Conservation (phyloP, 768 basidiomycete species). For the Lactarius quietus region DNA sequence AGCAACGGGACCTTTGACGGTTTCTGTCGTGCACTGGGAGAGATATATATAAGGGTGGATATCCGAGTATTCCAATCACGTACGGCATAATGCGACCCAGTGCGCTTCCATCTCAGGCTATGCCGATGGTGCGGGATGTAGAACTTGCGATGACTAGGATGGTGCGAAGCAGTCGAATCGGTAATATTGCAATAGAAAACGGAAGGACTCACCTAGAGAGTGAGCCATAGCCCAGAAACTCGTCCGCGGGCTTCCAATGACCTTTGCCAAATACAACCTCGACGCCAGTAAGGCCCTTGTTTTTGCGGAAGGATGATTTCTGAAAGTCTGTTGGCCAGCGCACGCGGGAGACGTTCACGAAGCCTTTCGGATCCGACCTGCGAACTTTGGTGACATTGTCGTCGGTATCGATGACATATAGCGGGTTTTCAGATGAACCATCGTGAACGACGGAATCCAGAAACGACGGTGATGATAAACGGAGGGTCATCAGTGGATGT, state of each 20-base stretch:
- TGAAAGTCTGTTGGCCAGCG: slow-evolving; percentile 56
- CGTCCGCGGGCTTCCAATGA: slow-evolving; percentile 55
- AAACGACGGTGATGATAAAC: slow-evolving; percentile 62
- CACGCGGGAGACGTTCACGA: slow-evolving; percentile 55
- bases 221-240: slow-evolving; percentile 50
- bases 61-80: slow-evolving; percentile 22
- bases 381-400: slow-evolving; percentile 55
- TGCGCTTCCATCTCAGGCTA: slow-evolving; percentile 66
- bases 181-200: not conserved
- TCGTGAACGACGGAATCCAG: slow-evolving; percentile 62
- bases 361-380: slow-evolving; percentile 51
- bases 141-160: slow-evolving; percentile 53
- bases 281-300: slow-evolving; percentile 51
- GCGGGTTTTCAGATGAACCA: slow-evolving; percentile 43
- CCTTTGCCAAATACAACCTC: slow-evolving; percentile 56
- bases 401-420: slow-evolving; percentile 64
- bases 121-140: slow-evolving; percentile 61
- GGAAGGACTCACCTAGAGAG: slow-evolving; percentile 46
- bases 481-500: slow-evolving; percentile 49
- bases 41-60: not conserved
- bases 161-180: slow-evolving; percentile 29
- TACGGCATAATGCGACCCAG: slow-evolving; percentile 43
- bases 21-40: slow-evolving; percentile 57
- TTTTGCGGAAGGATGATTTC: slow-evolving; percentile 37
- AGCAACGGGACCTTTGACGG: slow-evolving; percentile 62